A percentile compares a stretch with the other conserved stretches of the same genome.
These are phyloP conservation scores for Glebionis coronaria DNA, from an alignment of 129 eudicot genomes.

Conservation along the genomic window DNA sequence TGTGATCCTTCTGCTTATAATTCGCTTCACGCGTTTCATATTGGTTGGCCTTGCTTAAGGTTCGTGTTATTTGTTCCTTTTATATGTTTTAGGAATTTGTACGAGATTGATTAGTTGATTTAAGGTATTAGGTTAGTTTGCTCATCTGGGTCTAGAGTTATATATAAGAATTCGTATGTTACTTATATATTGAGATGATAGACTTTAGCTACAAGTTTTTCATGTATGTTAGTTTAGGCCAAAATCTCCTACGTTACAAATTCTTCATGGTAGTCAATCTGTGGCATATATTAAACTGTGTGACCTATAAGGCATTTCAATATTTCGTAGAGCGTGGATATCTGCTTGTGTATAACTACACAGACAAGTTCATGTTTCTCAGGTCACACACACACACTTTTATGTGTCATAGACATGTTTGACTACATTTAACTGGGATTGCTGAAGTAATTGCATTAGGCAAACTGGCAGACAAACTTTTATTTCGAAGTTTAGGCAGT, in stretches of 20 bases:
- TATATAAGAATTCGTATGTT: background rate
- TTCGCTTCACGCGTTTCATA: slow-evolving; percentile 85
- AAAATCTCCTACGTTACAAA: no score
- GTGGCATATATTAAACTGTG: background rate
- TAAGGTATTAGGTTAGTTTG: background rate
- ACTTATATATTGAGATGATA: no score
- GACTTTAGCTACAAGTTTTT: no score
- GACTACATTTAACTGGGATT: background rate
- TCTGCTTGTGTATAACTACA: background rate
- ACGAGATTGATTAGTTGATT: background rate
- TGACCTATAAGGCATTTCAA: background rate
- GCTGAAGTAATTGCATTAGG: background rate
- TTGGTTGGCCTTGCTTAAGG: slow-evolving; percentile 99
- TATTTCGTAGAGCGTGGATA: background rate
- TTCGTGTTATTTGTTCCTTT: slow-evolving; percentile 1
- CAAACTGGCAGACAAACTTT: background rate
- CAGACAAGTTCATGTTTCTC: background rate
- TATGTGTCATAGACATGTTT: no score
- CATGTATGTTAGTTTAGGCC: no score
- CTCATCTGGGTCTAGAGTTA: background rate
- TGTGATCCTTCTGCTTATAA: slow-evolving; percentile 95
- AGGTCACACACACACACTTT: no score
- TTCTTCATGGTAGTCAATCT: no score
- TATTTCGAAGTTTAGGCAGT: background rate
- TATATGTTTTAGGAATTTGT: background rate